Conservation (phyloP, 2,329 filamentous ascomycete species). For the Fusarium beomiforme region DNA sequence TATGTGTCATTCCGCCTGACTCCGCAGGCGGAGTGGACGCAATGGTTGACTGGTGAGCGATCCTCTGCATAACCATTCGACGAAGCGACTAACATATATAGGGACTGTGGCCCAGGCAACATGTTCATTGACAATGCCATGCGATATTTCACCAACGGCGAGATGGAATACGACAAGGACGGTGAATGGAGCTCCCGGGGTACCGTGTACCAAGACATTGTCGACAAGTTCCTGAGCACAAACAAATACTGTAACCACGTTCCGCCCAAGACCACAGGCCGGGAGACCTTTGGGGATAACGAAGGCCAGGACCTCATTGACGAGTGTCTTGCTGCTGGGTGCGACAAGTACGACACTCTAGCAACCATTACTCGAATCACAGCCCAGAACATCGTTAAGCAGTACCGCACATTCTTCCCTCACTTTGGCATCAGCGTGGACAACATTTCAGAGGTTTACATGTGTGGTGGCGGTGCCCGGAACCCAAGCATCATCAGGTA, state of each 20-base stretch:
- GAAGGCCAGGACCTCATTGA: conserved; percentile 62
- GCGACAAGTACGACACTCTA: conserved; percentile 59
- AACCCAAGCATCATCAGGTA: conserved; percentile 11
- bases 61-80: not conserved
- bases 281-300: conserved; percentile 68
- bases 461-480: conserved; percentile 8
- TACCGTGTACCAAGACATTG: conserved; percentile 57
- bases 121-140: conserved; percentile 66
- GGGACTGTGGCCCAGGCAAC: conserved; percentile 56
- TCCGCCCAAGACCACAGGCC: conserved; percentile 66
- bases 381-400: conserved; percentile 64
- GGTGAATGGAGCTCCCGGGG: conserved; percentile 61
- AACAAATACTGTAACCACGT: conserved; percentile 60
- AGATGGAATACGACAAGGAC: conserved; percentile 61
- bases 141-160: conserved; percentile 61
- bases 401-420: conserved; percentile 19
- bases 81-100: not conserved
- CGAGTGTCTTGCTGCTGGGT: conserved; percentile 49
- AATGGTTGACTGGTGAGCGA: conserved; percentile 7
- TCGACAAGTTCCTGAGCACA: conserved; percentile 14
- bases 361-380: conserved; percentile 69
- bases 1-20: conserved; percentile 66
- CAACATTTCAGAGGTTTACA: not conserved
- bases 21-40: conserved; percentile 40
- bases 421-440: conserved; percentile 1